Conservation (phyloP, 1,284 basidiomycete genomes). For the Porodaedalea pini region DNA sequence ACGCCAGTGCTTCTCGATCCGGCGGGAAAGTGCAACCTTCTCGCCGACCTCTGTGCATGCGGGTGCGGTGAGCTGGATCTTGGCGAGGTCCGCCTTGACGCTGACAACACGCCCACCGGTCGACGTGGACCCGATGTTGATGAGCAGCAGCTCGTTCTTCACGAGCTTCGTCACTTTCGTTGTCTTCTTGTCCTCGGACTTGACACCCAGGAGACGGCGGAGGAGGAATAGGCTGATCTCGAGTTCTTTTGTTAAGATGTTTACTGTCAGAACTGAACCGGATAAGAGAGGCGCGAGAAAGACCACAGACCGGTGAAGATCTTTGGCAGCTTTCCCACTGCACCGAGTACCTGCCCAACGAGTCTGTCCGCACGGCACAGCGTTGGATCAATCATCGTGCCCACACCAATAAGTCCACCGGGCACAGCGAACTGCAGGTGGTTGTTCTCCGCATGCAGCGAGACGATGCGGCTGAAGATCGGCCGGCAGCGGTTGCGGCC, state of each 20-base stretch:
- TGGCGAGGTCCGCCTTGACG: constrained; percentile 90
- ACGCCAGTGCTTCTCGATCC: constrained; percentile 98
- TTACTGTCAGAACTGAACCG: background rate
- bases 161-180: constrained; percentile 92
- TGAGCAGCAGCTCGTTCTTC: constrained; percentile 90
- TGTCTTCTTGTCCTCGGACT: constrained; percentile 93
- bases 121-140: constrained; percentile 93
- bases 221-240: constrained; percentile 93
- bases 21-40: constrained; percentile 88
- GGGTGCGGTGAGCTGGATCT: constrained; percentile 87
- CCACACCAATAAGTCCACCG: constrained; percentile 96
- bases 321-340: constrained; percentile 89
- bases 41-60: constrained; percentile 94
- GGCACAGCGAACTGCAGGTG: constrained; percentile 94
- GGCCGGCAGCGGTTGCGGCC: constrained; percentile 92
- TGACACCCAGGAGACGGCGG: constrained; percentile 93
- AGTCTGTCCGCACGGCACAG: constrained; percentile 95
- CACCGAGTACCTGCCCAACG: constrained; percentile 93
- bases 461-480: constrained; percentile 89
- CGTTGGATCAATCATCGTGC: constrained; percentile 94
- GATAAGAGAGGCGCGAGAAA: background rate
- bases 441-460: constrained; percentile 93
- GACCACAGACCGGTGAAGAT: constrained; percentile 78
- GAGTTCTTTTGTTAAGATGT: constrained; percentile 49
- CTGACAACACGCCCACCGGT: constrained; percentile 89